Percentiles rank a stretch among this genome's conserved stretches.
phyloP scores from a whole-genome alignment of 2,329 filamentous ascomycete genomes.

The Pleurostoma richardsiae region DNA sequence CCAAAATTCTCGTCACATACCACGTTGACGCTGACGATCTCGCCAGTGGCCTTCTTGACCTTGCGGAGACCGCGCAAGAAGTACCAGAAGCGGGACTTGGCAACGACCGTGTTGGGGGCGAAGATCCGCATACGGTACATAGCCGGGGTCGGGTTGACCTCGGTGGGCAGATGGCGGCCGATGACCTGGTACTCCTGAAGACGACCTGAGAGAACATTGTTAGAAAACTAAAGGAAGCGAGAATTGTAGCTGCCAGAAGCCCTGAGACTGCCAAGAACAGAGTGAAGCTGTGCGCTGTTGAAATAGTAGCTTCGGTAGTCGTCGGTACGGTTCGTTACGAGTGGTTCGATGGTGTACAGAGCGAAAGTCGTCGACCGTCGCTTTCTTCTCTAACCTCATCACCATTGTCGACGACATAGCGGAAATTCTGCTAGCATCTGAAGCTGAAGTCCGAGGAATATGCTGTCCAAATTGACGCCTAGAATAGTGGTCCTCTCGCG shows the following conservation, averaged over 20 bases:
- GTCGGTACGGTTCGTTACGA: too few relatives aligned
- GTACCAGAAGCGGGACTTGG: constrained; percentile 99
- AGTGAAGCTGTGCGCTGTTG: too few relatives aligned
- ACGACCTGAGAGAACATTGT: constrained; percentile 65
- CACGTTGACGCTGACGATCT: constrained; percentile 96
- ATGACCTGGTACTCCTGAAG: constrained; percentile 99
- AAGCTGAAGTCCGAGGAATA: too few relatives aligned
- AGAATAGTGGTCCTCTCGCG: too few relatives aligned
- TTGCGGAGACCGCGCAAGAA: constrained; percentile 98
- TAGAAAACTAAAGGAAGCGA: constrained; percentile 24
- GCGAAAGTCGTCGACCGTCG: too few relatives aligned
- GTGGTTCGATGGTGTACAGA: too few relatives aligned
- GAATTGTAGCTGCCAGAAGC: neutral
- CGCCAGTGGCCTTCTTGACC: constrained; percentile 99
- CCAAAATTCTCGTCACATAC: constrained; percentile 48
- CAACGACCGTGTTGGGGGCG: constrained; percentile 93
- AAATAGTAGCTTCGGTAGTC: neutral
- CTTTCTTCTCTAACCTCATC: too few relatives aligned
- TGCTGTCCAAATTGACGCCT: too few relatives aligned
- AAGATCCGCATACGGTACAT: constrained; percentile 99
- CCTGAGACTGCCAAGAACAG: too few relatives aligned
- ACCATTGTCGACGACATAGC: too few relatives aligned
- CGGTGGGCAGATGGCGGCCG: constrained; percentile 96
- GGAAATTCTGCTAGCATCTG: too few relatives aligned
- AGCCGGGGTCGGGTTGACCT: constrained; percentile 94